Evolutionary conservation across 495 filamentous ascomycete species (phyloP), one percentile per base, ranked within the genome.

Genomic region (Rhypophila decipiens): DNA sequence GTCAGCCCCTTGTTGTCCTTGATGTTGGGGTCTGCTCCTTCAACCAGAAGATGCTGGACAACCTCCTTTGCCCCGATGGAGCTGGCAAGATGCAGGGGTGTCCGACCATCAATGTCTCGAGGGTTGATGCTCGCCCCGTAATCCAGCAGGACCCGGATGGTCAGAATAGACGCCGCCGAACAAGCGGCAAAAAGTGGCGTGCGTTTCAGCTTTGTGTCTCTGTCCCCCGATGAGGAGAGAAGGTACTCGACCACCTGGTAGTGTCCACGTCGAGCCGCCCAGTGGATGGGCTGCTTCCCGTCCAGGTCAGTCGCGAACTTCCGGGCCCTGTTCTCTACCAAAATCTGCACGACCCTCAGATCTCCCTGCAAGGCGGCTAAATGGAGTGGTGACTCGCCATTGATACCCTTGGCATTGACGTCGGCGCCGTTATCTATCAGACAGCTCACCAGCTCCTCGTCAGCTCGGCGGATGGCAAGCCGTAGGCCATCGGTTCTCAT

Each of bases 81-180:
- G 9, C 51, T 59, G 17, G 59, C 59, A 43, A 55, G 45, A 19
- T 62, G 59, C 9, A 62, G 44, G 2, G 59, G 47, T 1, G 59
- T 62, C 5, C 49, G 48, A 19, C 51, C 51, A 13, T 39, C 34
- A 9, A 22, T 44, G 43, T 58, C 58, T n/a, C 21, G 42, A 5
- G 39, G 21, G 24, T 50, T 59, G 31, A 56, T 47, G 23, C 54
- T 44, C 1, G 55, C 55, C 15, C 58, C 58, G n/a, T 46, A 47
- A 10, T 52, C 47, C 7, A 62, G 38, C 21, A 61, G 44, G 9
- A 46, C 12, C 17, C 49, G 44, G 19, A 56, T 52, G 13, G 61
- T 53, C 17, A 40, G 21, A 7, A 58, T 29, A 15, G 64, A 47
- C 31, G 44, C 53, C 17, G 42, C 35, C 31, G 41, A 51, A 12